These are phyloP conservation scores for Balansia obtecta DNA, from an alignment of 2,329 filamentous ascomycete species.

Conservation along the genomic window DNA sequence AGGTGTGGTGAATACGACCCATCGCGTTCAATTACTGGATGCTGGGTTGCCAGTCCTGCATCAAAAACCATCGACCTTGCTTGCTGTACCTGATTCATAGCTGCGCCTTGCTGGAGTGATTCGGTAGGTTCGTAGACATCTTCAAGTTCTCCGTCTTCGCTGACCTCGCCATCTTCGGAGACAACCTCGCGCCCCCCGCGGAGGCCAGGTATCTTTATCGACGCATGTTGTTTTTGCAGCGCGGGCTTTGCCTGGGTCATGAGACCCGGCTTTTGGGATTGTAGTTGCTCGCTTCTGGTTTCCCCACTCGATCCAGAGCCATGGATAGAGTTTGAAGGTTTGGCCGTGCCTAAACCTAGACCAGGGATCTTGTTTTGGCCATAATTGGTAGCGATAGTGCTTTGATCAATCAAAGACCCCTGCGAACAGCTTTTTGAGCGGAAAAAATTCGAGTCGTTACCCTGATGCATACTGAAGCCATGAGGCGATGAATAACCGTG, in stretches of 20 bases:
- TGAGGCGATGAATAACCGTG: conserved; percentile 14
- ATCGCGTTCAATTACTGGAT: conserved; percentile 27
- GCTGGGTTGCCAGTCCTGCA: background rate
- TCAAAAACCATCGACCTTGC: background rate
- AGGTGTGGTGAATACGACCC: conserved; percentile 41
- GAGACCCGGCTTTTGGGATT: background rate
- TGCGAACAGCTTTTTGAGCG: conserved; percentile 1
- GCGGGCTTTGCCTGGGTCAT: background rate
- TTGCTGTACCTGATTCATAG: background rate
- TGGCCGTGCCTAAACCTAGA: conserved; percentile 17
- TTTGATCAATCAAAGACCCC: conserved; percentile 3
- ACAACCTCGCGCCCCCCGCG: conserved; percentile 8
- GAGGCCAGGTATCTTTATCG: conserved; percentile 5
- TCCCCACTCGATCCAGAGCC: conserved; percentile 7
- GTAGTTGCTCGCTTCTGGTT: background rate
- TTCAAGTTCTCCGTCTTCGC: conserved; percentile 49
- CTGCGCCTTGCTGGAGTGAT: background rate
- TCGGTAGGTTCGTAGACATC: conserved; percentile 37
- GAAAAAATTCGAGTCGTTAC: conserved; percentile 8
- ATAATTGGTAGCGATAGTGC: conserved; percentile 14
- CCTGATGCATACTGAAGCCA: conserved; percentile 12
- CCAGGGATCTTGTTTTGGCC: conserved; percentile 20
- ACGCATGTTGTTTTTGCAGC: background rate
- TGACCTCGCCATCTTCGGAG: conserved; percentile 64
- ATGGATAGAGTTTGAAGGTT: conserved; percentile 9